phyloP scores from a whole-genome alignment of 2,329 filamentous ascomycete genomes.

The Neonectria ditissima region DNA sequence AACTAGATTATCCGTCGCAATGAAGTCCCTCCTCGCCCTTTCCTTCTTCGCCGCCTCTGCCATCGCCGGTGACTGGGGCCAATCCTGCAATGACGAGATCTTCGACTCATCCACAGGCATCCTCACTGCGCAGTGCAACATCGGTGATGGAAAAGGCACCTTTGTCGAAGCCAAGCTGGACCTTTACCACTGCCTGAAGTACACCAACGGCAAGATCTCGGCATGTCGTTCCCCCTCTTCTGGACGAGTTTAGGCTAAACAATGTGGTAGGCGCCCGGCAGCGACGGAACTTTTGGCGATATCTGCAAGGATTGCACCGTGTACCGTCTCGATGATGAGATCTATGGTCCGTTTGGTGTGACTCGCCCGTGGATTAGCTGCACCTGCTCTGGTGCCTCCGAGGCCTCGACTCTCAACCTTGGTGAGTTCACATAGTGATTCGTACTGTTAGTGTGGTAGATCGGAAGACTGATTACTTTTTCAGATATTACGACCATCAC shows the following conservation, averaged over 20 bases:
- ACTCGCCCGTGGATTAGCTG: constrained; percentile 9
- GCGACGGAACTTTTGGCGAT: constrained; percentile 7
- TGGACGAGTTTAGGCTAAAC: not conserved
- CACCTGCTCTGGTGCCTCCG: constrained; percentile 2
- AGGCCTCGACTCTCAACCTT: not conserved
- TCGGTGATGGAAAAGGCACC: not conserved
- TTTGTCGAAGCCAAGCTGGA: not conserved
- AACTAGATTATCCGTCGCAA: not conserved
- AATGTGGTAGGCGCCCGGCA: not conserved
- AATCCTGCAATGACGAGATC: not conserved
- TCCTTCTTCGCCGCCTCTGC: not conserved
- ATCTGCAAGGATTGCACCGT: constrained; percentile 6
- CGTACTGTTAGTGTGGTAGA: not conserved
- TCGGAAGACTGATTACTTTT: not conserved
- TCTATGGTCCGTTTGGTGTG: not conserved
- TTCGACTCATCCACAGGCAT: constrained; percentile 1
- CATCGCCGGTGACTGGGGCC: not conserved
- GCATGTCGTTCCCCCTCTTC: not conserved
- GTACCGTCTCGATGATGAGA: not conserved
- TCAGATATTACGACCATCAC: not conserved
- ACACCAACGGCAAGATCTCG: not conserved
- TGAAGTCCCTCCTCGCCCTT: constrained; percentile 23
- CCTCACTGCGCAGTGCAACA: constrained; percentile 3
- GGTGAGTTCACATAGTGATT: not conserved
- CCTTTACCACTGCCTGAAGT: constrained; percentile 6